Base-by-base conservation (phyloP, 164 flowering plant species). In the Stephania japonica region DNA sequence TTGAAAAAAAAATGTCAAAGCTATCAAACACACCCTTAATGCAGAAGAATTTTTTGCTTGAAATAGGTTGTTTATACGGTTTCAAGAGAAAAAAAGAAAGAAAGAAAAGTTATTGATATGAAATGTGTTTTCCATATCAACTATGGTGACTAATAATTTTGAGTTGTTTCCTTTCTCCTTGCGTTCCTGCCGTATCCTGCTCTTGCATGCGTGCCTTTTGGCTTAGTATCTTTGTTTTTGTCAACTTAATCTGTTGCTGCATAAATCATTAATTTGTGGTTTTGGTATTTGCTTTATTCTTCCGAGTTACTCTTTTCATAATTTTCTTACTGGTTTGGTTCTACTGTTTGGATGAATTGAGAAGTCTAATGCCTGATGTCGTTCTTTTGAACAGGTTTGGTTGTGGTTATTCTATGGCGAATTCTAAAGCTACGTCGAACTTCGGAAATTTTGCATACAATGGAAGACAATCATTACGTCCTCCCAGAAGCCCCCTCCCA, bases 401-500 rank as follows among this genome's bases (percentile, higher is more conserved):
- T 76, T 75, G 42, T 74, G 44, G 64, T 73, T 75, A 72, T 71
- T 49, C 73, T 62, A 90, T 92, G 97, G 87, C 86, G 16, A 89
- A 85, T 74, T 78, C 88, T 63, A 88, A 85, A 82, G 90, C 90
- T 19, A 81, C 92, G 25, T 70, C 94, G 43, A 84, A 78, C 72
- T 6, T 82, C 44, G 86, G 88, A 82, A 87, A 76, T 80, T 71
- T 80, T 76, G 74, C 84, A 70, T 79, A 76, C 49, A 11, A 82
- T 47, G 96, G 97, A 67, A 91, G 82, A 85, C 87, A 86, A 72
- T 83, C 91, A 64, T 76, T 85, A 47, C 92, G 91, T 73, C 98
- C 98, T 76, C 98, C 98, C 12, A 92, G 86, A 79, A 86, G 87
- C 78, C 98, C 98, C 56, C 90, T 87, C 72, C 93, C 91, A 26